Percentiles rank a stretch among this genome's conserved stretches.
phyloP scores from a whole-genome alignment of 83 land plant genomes.

The Diphasiastrum complanatum region DNA sequence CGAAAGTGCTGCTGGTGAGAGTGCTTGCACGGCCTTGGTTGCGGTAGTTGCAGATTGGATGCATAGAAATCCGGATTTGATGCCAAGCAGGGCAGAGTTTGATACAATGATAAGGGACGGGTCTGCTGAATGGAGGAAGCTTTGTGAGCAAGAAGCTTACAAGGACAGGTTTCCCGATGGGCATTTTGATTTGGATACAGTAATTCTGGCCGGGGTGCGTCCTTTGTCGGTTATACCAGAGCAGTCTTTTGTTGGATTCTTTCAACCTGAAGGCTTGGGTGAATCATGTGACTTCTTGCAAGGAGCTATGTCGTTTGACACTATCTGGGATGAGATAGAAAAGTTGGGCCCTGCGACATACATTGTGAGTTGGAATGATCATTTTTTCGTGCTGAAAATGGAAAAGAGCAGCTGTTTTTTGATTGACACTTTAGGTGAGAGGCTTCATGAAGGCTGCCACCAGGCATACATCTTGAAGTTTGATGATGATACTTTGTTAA shows the following conservation, averaged over 20 bases:
- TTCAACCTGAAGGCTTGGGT: slow-evolving; percentile 45
- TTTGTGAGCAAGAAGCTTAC: slow-evolving; percentile 44
- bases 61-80: slow-evolving; percentile 31
- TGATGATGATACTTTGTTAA: slow-evolving; percentile 46
- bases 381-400: slow-evolving; percentile 71
- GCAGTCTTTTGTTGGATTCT: slow-evolving; percentile 69
- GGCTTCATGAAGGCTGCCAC: slow-evolving; percentile 68
- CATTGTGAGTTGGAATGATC: slow-evolving; percentile 93
- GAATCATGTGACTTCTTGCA: slow-evolving; percentile 52
- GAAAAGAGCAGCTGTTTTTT: slow-evolving; percentile 47
- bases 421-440: slow-evolving; percentile 72
- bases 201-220: slow-evolving; percentile 40
- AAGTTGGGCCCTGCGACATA: slow-evolving; percentile 39
- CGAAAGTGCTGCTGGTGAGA: slow-evolving; percentile 67
- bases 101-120: slow-evolving; percentile 72
- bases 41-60: slow-evolving; percentile 70
- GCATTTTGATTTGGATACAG: slow-evolving; percentile 83
- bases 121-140: slow-evolving; percentile 72
- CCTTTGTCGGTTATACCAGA: slow-evolving; percentile 43
- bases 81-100: slow-evolving; percentile 59
- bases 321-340: slow-evolving; percentile 64
- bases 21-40: slow-evolving; percentile 80
- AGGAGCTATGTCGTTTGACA: slow-evolving; percentile 68
- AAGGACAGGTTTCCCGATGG: slow-evolving; percentile 47
- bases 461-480: slow-evolving; percentile 78